Conservation (phyloP, 768 basidiomycete species). For the Phlebiopsis gigantea region DNA sequence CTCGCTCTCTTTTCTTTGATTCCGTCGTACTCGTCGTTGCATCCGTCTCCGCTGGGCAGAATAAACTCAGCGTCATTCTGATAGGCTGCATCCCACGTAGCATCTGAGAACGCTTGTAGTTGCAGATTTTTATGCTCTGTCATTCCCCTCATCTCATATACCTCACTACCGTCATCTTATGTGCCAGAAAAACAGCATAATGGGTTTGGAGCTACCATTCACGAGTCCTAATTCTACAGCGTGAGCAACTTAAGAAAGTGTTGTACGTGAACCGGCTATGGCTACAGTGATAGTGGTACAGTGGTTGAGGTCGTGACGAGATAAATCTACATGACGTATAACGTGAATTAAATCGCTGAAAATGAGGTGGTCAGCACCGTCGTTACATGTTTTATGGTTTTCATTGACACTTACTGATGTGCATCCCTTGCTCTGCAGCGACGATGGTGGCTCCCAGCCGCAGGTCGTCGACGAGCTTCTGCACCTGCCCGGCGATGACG, state of each 20-base stretch:
- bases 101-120: neutral
- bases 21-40: conserved; percentile 1
- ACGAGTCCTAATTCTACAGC: neutral
- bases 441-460: conserved; percentile 69
- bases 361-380: too few species aligned
- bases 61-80: neutral
- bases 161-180: conserved; percentile 18
- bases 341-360: neutral
- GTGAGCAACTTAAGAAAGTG: neutral
- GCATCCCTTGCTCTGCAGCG: conserved; percentile 75
- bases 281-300: neutral
- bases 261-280: neutral
- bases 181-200: conserved; percentile 3
- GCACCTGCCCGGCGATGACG: conserved; percentile 71
- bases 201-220: conserved; percentile 11
- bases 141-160: conserved; percentile 23
- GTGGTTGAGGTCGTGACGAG: neutral
- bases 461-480: conserved; percentile 50
- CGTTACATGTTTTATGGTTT: neutral
- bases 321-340: neutral
- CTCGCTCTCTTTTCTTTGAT: conserved; percentile 10
- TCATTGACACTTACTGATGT: conserved; percentile 50
- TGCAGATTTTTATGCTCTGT: conserved; percentile 4
- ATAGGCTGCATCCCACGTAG: conserved; percentile 7
- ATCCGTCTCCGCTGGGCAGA: neutral